Evolutionary conservation across 148 eudicot genomes (phyloP), one percentile per base, ranked within the genome.

Genomic region (Fagopyrum esculentum): DNA sequence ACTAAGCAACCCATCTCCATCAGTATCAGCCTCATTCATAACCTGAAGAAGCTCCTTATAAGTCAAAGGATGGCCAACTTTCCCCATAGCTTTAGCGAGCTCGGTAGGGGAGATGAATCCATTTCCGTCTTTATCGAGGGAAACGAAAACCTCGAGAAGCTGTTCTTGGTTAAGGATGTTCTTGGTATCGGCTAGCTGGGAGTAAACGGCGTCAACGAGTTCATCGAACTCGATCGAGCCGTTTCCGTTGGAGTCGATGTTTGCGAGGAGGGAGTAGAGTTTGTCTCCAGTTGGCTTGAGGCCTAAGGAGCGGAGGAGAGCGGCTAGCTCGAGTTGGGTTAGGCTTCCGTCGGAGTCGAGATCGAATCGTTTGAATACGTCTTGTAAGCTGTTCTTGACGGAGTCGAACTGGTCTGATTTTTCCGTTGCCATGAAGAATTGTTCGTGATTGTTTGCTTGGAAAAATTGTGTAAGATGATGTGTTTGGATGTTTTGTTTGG

Each of bases 1-100:
- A 75, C 90, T 90, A 54, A 90, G 85, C 3, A 88, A 87, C 46
- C 92, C 96, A 78, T 90, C 96, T 0, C 92, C 96, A 78, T 90
- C 86, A 2, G 86, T 82, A 74, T 90, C 96, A 0, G 90, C 92
- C 40, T 90, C 90, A 4, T 73, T 82, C 89, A 90, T 88, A 84
- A 88, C 82, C 15, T 87, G 87, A 19, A 86, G 81, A 30, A 90
- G 78, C 70, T 90, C 96, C 10, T 81, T 80, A 57, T 88, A 90
- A 49, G 89, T 88, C 74, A 90, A 77, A 0, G 92, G 89, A 6
- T 86, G 91, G 2, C 90, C 92, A 89, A 85, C 83, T 75, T 90
- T 90, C 7, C 92, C 86, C 96, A 90, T 90, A 10, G 87, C 86
- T 3, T 89, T 89, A 0, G 92, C 96, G 4, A 90, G 81, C 76